Conservation (phyloP, 306 rosid genomes). For the Rosa rugosa region DNA sequence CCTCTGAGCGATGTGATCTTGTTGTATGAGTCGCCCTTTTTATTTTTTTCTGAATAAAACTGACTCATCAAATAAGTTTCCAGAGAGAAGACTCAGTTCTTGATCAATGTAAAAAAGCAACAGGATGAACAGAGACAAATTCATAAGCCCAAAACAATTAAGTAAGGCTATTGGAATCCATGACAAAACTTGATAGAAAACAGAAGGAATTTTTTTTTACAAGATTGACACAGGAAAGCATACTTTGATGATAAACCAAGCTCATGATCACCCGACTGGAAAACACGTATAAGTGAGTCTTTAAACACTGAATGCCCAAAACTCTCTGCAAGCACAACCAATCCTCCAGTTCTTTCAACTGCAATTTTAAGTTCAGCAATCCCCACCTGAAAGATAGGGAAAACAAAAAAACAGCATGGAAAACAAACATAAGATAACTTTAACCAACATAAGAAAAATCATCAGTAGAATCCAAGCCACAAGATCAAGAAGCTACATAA, state of each 20-base stretch:
- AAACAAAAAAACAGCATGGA: conserved; percentile 19
- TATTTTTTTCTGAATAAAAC: neutral
- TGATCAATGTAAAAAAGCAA: neutral
- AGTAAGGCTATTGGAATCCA: neutral
- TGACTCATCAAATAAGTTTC: neutral
- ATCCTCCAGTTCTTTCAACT: conserved; percentile 94
- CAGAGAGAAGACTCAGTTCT: neutral
- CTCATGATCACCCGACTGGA: conserved; percentile 71
- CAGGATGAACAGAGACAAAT: no score
- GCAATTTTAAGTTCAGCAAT: conserved; percentile 95
- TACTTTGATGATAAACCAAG: conserved; percentile 94
- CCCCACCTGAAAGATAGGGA: conserved; percentile 61
- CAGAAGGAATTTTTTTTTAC: neutral
- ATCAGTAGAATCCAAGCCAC: neutral
- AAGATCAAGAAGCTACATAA: neutral
- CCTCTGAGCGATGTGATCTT: neutral
- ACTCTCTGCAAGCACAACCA: conserved; percentile 96
- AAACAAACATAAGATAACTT: conserved; percentile 16
- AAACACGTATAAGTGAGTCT: conserved; percentile 80
- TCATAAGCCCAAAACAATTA: neutral
- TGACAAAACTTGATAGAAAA: neutral
- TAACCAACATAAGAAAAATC: neutral
- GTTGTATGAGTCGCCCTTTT: neutral
- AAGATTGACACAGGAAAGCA: conserved; percentile 22
- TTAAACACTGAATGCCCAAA: conserved; percentile 91